Percentiles rank a stretch among this genome's conserved stretches.
phyloP scores from a whole-genome alignment of 345 rosid species.

The Linum tenue region DNA sequence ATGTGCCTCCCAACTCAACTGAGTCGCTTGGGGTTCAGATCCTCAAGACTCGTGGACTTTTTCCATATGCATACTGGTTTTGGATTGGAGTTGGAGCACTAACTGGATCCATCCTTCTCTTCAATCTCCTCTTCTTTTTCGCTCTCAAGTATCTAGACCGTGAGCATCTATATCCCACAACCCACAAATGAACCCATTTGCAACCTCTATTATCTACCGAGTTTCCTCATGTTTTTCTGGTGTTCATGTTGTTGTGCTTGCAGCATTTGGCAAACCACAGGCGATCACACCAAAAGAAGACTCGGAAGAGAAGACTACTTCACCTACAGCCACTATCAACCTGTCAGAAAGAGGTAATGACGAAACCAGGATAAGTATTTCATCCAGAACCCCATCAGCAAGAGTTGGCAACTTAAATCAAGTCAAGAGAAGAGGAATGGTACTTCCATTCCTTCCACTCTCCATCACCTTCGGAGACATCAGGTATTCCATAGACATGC shows the following conservation, averaged over 20 bases:
- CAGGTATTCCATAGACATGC: conserved; percentile 57
- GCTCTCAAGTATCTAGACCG: conserved; percentile 65
- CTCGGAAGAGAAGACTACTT: conserved; percentile 29
- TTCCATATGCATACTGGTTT: conserved; percentile 67
- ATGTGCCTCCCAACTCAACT: conserved; percentile 42
- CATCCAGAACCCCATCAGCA: conserved; percentile 26
- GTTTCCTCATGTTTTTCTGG: neutral
- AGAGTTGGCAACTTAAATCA: conserved; percentile 27
- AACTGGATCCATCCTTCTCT: conserved; percentile 47
- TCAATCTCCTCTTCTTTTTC: conserved; percentile 60
- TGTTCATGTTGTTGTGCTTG: conserved; percentile 14
- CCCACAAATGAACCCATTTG: no score
- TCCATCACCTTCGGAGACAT: conserved; percentile 49
- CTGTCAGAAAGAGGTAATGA: conserved; percentile 20
- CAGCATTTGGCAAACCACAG: conserved; percentile 63
- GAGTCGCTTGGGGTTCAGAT: conserved; percentile 61
- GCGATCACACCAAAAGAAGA: conserved; percentile 43
- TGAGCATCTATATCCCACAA: conserved; percentile 24
- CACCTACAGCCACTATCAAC: neutral
- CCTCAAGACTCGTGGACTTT: conserved; percentile 60
- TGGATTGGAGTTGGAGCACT: conserved; percentile 73
- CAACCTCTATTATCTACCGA: no score
- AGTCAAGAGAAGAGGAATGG: conserved; percentile 38
- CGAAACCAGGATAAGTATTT: conserved; percentile 13
- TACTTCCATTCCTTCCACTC: conserved; percentile 59